Base-by-base conservation (phyloP, 495 filamentous ascomycete species). In the Poronia punctata region DNA sequence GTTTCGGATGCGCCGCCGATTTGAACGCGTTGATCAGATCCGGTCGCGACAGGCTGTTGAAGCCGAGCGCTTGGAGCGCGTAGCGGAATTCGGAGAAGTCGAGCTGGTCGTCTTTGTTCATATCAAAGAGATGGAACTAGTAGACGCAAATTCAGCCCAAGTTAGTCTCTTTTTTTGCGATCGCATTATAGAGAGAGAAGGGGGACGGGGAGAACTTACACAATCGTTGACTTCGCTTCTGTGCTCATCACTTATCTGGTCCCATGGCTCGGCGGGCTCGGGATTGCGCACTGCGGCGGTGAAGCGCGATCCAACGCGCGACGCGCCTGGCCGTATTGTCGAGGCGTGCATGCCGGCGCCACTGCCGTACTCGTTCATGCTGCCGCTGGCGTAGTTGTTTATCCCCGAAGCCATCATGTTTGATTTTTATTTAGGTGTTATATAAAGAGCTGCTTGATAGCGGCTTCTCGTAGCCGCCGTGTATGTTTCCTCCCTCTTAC, bases 11-110 rank as follows among this genome's bases (percentile, higher is more conserved):
- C 35, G 86, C 88, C 61, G 90, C 76, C 14, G 77, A 77, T 37
- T 79, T 81, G 11, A 95, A 76, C 42, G 89, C 74, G 32, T 67
- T 61, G 51, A 88, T 76, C 36, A 94, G 83, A 55, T 93, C 88
- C 50, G 78, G 61, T 65, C 93, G 93, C 19, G 83, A 76, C 29
- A 88, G 31, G 48, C 47, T 75, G 38, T 88, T 88, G 74, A 97
- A 97, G 50, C 90, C 90, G 11, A 97, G 80, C 5, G 90, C 90
- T 67, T 93, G 92, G 59, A 96, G 86, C 45, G 92, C 87, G 70
- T 96, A 93, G 69, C 92, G 89, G 60, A 97, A 85, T 63, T 97
- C 90, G 63, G 95, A 89, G 77, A 95, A 96, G 64, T 95, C 89
- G 49, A 97, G 87, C 53, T 84, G 76, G 37, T 79, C 75, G 70